A percentile compares a stretch with the other conserved stretches of the same genome.
Conservation (phyloP, 768 basidiomycete species). For the Amanita exitialis region DNA sequence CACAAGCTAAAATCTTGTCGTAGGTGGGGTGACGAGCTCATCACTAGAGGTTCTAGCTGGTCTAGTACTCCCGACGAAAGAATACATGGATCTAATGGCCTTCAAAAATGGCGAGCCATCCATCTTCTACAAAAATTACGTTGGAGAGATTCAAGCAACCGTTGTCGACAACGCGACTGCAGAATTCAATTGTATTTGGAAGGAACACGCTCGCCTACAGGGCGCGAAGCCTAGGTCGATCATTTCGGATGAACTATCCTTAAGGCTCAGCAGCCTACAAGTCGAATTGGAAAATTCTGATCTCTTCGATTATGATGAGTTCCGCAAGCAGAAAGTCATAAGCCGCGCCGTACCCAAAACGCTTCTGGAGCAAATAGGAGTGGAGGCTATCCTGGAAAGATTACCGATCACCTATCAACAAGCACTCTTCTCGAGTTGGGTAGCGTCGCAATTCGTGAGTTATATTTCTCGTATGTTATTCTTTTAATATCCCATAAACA, state of each 20-base stretch:
- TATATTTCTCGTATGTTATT: background rate
- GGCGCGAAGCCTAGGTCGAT: slow-evolving; percentile 78
- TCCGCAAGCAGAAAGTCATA: slow-evolving; percentile 72
- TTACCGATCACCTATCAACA: slow-evolving; percentile 77
- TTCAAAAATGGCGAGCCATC: slow-evolving; percentile 87
- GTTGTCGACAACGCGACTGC: slow-evolving; percentile 85
- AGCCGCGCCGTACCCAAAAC: slow-evolving; percentile 79
- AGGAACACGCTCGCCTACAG: slow-evolving; percentile 73
- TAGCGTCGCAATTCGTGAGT: slow-evolving; percentile 77
- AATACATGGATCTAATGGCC: slow-evolving; percentile 87
- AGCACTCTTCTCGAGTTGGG: slow-evolving; percentile 87
- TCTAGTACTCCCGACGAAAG: slow-evolving; percentile 79
- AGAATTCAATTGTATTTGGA: slow-evolving; percentile 90
- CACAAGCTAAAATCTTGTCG: background rate
- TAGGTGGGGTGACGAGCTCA: slow-evolving; percentile 92
- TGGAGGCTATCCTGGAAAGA: slow-evolving; percentile 68
- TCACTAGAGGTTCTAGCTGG: slow-evolving; percentile 96
- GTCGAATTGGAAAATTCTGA: slow-evolving; percentile 85
- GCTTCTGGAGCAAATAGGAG: slow-evolving; percentile 73
- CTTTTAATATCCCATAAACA: slow-evolving; percentile 18
- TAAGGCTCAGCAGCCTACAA: slow-evolving; percentile 82
- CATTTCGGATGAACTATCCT: slow-evolving; percentile 92
- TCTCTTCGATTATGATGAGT: slow-evolving; percentile 65
- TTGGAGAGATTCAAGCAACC: slow-evolving; percentile 85
- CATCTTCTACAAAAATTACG: slow-evolving; percentile 84